Base-by-base conservation (phyloP, 768 basidiomycete genomes). In the Naganishia kalamii region DNA sequence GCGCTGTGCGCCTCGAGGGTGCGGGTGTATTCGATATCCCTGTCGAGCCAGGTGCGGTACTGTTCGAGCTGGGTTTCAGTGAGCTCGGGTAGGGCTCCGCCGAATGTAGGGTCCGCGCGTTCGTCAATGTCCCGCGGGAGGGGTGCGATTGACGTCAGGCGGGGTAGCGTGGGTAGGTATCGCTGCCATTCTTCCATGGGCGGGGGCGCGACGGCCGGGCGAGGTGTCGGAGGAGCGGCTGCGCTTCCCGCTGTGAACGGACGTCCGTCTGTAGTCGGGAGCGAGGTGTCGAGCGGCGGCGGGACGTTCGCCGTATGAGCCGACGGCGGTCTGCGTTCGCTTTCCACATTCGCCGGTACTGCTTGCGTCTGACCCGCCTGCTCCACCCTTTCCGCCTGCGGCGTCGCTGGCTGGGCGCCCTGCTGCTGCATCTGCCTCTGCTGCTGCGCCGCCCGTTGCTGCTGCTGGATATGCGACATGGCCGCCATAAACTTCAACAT, bases 11-110 rank as follows among this genome's bases (percentile, higher is more conserved):
- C 80, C 62, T 83, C 68, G 15, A 71, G 59, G 25, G 47, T 70
- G 51, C 47, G 69, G 54, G 67, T 67, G 61, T 78, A 80, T 68
- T 80, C 83, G 52, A 81, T 79, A 70, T 90, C 90, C 51, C 71
- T 76, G 67, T 80, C 78, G 82, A 88, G 85, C 88, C 88, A 90
- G 44, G 63, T 74, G 70, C 86, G 78, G 48, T 89, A 77, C 43
- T 82, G 70, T 25, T 61, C 65, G 27, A 88, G 83, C 72, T 89
- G 86, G 1, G 74, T 72, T 8, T 80, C 74, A 7, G 71, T 67
- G 19, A 92, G 78, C 0, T 81, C 71, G 2, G 85, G 87, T 54
- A 81, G 62, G 21, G 40, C 29, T 3, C 77, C 80, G 19, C 68
- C 70, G 48, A 78, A 78, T 15, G 77, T 79, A 13, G 88, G 87